Percentiles rank a stretch among this genome's conserved stretches.
Conservation (phyloP, 2,329 filamentous ascomycete species). For the Rosellinia necatrix region DNA sequence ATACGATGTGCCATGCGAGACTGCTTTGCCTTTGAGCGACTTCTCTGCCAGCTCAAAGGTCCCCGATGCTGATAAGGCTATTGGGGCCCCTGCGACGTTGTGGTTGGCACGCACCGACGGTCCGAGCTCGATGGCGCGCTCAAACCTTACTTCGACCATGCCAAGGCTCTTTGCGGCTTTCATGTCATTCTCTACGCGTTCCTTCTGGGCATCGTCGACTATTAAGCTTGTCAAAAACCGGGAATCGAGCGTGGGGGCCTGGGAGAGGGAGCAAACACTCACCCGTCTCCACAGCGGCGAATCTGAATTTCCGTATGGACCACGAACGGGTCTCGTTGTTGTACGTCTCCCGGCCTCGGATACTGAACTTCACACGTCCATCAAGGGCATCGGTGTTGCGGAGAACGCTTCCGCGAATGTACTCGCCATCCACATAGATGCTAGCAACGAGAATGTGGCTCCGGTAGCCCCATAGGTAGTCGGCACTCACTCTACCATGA, state of each 20-base stretch:
- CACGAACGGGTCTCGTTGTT: constrained; percentile 3
- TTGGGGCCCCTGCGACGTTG: too few relatives aligned
- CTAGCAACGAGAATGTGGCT: constrained; percentile 27
- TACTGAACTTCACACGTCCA: background rate
- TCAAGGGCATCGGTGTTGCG: background rate
- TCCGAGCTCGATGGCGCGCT: constrained; percentile 19
- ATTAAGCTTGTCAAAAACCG: background rate
- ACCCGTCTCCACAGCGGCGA: constrained; percentile 38
- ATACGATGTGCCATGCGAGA: constrained; percentile 43
- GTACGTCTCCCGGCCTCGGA: constrained; percentile 8
- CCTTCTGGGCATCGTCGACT: constrained; percentile 35
- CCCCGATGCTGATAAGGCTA: too few relatives aligned
- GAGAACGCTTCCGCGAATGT: constrained; percentile 10
- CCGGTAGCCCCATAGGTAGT: constrained; percentile 36
- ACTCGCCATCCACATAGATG: constrained; percentile 34
- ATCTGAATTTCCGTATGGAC: constrained; percentile 31
- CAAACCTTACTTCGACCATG: constrained; percentile 34
- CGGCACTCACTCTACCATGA: constrained; percentile 17
- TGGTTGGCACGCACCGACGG: too few relatives aligned
- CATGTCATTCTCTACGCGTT: constrained; percentile 35
- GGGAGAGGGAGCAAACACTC: background rate
- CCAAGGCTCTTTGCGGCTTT: constrained; percentile 34
- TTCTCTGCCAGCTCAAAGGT: constrained; percentile 40
- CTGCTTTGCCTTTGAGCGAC: constrained; percentile 41
- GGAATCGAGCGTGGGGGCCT: background rate